Evolutionary conservation across 208 protist genomes (phyloP).

Genomic region (Chromosphaera perkinsii): DNA sequence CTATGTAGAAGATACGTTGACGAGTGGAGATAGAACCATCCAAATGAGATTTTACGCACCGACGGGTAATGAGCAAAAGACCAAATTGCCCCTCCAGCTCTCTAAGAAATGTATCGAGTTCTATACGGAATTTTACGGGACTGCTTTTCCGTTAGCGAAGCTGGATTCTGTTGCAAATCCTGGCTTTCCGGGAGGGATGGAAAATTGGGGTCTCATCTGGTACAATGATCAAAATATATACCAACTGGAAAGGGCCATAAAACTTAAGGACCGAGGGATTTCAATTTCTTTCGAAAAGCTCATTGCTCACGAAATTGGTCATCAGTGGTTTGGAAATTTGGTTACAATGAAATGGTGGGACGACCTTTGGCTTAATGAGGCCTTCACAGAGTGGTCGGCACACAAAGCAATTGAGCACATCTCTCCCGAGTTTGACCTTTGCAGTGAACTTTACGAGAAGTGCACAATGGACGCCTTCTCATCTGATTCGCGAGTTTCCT

Average conservation of each 20-base stretch:
- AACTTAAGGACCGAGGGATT: slow-evolving; percentile 54
- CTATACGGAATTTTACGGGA: slow-evolving; percentile 27
- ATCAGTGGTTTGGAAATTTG: slow-evolving; percentile 95
- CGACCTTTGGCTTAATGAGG: slow-evolving; percentile 95
- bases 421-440: no score
- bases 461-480: background rate
- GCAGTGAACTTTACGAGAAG: background rate
- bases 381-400: slow-evolving; percentile 5
- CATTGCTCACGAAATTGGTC: slow-evolving; percentile 77
- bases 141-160: slow-evolving; percentile 82
- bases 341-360: slow-evolving; percentile 96
- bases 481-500: background rate
- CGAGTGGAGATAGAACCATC: background rate
- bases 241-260: background rate
- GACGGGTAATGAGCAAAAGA: slow-evolving; percentile 14
- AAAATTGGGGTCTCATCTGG: slow-evolving; percentile 92
- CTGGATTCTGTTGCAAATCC: slow-evolving; percentile 87
- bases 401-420: slow-evolving; percentile 5
- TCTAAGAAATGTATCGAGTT: slow-evolving; percentile 33
- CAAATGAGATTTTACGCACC: background rate
- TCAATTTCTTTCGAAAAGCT: slow-evolving; percentile 36
- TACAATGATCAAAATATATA: slow-evolving; percentile 76
- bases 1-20: slow-evolving; percentile 43
- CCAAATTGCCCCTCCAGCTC: slow-evolving; percentile 57
- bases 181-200: slow-evolving; percentile 92